Evolutionary conservation across 768 basidiomycete species (phyloP).

Genomic region (Mycena maculata): DNA sequence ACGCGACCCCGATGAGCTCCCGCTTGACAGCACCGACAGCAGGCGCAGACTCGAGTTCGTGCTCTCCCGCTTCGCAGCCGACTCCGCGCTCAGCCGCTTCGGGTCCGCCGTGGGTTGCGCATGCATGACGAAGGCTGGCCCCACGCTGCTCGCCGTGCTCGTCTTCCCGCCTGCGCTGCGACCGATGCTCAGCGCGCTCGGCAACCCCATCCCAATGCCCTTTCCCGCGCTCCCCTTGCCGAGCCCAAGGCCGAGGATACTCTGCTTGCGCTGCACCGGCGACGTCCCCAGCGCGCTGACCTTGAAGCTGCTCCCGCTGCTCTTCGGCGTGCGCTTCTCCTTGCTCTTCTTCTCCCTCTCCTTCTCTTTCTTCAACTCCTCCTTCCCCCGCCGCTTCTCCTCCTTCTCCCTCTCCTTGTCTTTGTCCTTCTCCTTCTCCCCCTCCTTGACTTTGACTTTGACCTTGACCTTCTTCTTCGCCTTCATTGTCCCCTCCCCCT

Average conservation of each 20-base stretch:
- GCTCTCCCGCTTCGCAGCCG: conserved; percentile 23
- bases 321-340: conserved; percentile 50
- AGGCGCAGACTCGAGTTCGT: conserved; percentile 44
- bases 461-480: conserved; percentile 46
- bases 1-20: conserved; percentile 55
- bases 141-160: conserved; percentile 48
- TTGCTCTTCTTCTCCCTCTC: conserved; percentile 41
- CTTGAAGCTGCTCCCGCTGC: conserved; percentile 75
- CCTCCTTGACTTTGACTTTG: conserved; percentile 43
- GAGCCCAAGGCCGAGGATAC: conserved; percentile 59
- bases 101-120: conserved; percentile 25
- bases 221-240: neutral
- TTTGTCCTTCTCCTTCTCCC: conserved; percentile 43
- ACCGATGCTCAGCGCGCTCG: conserved; percentile 27
- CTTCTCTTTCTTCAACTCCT: neutral
- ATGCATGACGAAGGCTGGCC: conserved; percentile 40
- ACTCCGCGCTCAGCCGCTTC: conserved; percentile 50
- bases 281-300: conserved; percentile 63
- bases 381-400: neutral
- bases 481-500: conserved; percentile 50
- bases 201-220: conserved; percentile 24
- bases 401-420: conserved; percentile 6
- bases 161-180: conserved; percentile 16
- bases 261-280: conserved; percentile 66
- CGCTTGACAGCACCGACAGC: conserved; percentile 46